Base-by-base conservation (phyloP, 768 basidiomycete species). In the Rossbeevera mucosa region DNA sequence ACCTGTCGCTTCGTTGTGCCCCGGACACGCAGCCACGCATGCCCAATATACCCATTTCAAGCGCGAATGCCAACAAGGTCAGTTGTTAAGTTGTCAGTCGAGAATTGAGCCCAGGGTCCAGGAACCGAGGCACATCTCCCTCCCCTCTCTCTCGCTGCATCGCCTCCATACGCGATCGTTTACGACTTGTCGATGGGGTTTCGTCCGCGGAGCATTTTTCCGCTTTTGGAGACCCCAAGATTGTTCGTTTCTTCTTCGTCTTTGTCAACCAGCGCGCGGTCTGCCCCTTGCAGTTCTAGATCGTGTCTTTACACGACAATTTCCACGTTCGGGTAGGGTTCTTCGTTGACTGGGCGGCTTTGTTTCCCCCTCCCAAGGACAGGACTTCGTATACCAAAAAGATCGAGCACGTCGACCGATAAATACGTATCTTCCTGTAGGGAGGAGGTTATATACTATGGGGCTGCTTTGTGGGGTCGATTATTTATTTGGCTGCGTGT, bases 41-140 rank as follows among this genome's bases (percentile, higher is more conserved):
- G 20, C 4, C 14, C 46, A 24, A 33, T 21, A 29, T 22, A 11
- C 36, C 16, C 7, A n/a, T 44, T 33, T 28, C 44, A 21, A 18
- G 36, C 36, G 52, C 14, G 33, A 25, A 2, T 29, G 22, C 14
- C 14, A 20, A 16, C 4, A 16, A 48, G 20, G 28, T 26, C 29
- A 44, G 36, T 41, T 47, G 31, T 52, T 12, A 29, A 30, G 4
- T 47, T 33, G 49, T 46, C 29, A 11, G 14, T 22, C n/a, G 43
- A 38, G 25, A 36, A 33, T 36, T 46, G 42, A 50, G n/a, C 11
- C n/a, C 36, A 38, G n/a, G 36, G 12, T 9, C 48, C 47, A 60
- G 58, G 50, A 46, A 55, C 58, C 26, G 53, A 51, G 28, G 26
- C 24, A 16, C 12, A 9, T 38, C 36, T 38, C 36, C 36, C n/a